Evolutionary conservation across 495 filamentous ascomycete genomes (phyloP).

Genomic region (Neurospora tetrasperma): DNA sequence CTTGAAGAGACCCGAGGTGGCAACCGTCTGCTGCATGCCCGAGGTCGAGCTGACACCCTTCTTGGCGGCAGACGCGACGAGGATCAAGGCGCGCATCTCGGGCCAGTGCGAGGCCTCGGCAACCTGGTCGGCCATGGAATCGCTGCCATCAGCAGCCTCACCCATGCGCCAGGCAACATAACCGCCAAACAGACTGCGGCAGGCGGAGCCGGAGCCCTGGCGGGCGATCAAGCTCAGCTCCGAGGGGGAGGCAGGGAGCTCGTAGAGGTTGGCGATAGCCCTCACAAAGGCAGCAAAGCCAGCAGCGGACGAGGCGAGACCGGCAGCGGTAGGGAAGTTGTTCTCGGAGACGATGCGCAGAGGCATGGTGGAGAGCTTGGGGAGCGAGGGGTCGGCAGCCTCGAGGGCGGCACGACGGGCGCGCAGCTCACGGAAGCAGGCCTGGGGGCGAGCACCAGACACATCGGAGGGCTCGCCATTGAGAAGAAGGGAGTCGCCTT

Average conservation of each 20-base stretch:
- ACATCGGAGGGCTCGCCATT: slow-evolving; percentile 79
- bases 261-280: slow-evolving; percentile 84
- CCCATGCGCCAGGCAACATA: slow-evolving; percentile 93
- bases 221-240: slow-evolving; percentile 82
- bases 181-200: slow-evolving; percentile 81
- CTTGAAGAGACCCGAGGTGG: slow-evolving; percentile 71
- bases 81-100: slow-evolving; percentile 79
- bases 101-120: slow-evolving; percentile 86
- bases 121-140: slow-evolving; percentile 77
- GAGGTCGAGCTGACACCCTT: slow-evolving; percentile 85
- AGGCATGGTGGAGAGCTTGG: slow-evolving; percentile 61
- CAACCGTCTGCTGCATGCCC: slow-evolving; percentile 94
- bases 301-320: slow-evolving; percentile 82
- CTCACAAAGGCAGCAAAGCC: slow-evolving; percentile 92
- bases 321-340: slow-evolving; percentile 99
- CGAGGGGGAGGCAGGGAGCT: slow-evolving; percentile 62
- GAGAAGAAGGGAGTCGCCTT: slow-evolving; percentile 65
- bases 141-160: slow-evolving; percentile 57
- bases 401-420: slow-evolving; percentile 66
- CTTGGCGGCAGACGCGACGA: slow-evolving; percentile 86
- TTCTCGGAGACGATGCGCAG: slow-evolving; percentile 84
- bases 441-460: slow-evolving; percentile 75
- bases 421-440: slow-evolving; percentile 81
- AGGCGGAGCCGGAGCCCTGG: slow-evolving; percentile 93
- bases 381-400: slow-evolving; percentile 54